A percentile compares a stretch with the other conserved stretches of the same genome.
Evolutionary conservation across 2,329 filamentous ascomycete species (phyloP).

Genomic region (Fusarium irregulare): DNA sequence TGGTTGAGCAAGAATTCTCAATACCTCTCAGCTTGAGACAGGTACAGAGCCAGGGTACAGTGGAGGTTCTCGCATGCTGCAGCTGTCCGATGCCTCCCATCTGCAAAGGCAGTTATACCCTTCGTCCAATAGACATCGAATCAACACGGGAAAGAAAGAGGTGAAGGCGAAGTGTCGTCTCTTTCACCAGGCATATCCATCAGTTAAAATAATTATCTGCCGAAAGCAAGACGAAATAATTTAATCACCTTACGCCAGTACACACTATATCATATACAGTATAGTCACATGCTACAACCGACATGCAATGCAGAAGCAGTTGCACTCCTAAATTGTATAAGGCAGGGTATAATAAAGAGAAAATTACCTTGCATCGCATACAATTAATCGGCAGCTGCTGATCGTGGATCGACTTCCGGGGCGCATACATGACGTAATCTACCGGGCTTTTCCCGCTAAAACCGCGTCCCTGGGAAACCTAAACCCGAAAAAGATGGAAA

Average conservation of each 20-base stretch:
- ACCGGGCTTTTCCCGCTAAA: slow-evolving; percentile 24
- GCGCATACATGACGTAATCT: slow-evolving; percentile 32
- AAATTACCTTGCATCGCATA: neutral
- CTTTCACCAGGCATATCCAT: too few relatives aligned
- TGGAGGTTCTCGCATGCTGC: too few relatives aligned
- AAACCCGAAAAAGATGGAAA: slow-evolving; percentile 24
- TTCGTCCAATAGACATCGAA: too few relatives aligned
- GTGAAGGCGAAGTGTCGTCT: accelerated
- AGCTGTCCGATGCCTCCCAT: too few relatives aligned
- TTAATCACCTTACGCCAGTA: too few relatives aligned
- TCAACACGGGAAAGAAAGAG: too few relatives aligned
- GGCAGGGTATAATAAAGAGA: neutral
- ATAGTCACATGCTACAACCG: neutral
- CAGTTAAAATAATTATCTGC: too few relatives aligned
- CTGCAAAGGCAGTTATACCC: too few relatives aligned
- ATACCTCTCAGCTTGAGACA: too few relatives aligned
- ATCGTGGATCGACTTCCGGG: slow-evolving; percentile 10
- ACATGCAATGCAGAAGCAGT: neutral
- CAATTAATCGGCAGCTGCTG: neutral
- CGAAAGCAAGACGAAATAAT: too few relatives aligned
- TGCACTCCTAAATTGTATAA: neutral
- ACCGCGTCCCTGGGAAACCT: neutral
- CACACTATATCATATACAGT: neutral
- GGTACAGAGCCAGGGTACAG: too few relatives aligned
- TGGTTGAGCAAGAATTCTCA: too few relatives aligned